phyloP scores from a whole-genome alignment of 2,329 filamentous ascomycete species.

The Ophiostoma novo-ulmi region DNA sequence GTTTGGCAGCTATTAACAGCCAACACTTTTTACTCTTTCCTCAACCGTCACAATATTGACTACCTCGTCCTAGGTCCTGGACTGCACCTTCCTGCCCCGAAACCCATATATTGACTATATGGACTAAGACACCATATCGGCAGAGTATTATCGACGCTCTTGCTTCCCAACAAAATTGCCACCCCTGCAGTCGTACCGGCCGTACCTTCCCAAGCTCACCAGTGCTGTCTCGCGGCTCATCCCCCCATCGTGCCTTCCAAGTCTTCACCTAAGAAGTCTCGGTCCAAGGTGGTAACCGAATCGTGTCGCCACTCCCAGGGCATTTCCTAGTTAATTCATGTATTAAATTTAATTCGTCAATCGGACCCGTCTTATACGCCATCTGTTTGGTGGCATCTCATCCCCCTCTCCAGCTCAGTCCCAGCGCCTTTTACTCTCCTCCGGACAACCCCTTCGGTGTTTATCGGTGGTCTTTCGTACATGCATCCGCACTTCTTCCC shows the following conservation, averaged over 20 bases:
- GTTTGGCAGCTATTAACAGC: not conserved
- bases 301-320: conserved; percentile 2
- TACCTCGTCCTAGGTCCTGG: not conserved
- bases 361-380: conserved; percentile 5
- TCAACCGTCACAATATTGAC: not conserved
- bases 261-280: not conserved
- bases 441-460: conserved; percentile 25
- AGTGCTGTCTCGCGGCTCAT: not conserved
- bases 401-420: not conserved
- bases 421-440: not conserved
- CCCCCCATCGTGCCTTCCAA: not conserved
- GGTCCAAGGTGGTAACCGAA: conserved; percentile 12
- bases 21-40: conserved; percentile 7
- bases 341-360: conserved; percentile 3
- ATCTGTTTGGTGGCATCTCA: conserved; percentile 5
- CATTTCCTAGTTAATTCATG: not conserved
- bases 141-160: not conserved
- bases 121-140: not conserved
- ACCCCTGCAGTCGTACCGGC: not conserved
- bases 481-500: conserved; percentile 4
- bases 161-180: conserved; percentile 12
- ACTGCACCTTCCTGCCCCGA: conserved; percentile 14
- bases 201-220: not conserved
- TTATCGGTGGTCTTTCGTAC: conserved; percentile 15
- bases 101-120: not conserved